Percentiles rank a stretch among this genome's conserved stretches.
phyloP scores from a whole-genome alignment of 2,329 filamentous ascomycete species.

The Intubia oerlemansii region DNA sequence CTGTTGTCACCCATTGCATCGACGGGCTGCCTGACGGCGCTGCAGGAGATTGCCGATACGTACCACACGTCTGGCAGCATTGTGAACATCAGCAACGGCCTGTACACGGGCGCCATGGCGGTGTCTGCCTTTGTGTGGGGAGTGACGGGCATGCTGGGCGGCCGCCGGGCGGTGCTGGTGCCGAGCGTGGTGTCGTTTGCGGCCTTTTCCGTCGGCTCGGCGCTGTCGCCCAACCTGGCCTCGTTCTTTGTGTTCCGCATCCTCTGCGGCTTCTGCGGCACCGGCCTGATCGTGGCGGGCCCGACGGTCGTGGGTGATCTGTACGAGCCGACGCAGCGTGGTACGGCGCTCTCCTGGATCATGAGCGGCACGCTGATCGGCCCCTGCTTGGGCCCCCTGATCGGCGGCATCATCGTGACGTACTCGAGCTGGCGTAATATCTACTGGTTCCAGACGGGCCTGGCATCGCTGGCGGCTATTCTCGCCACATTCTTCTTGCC shows the following conservation, averaged over 20 bases:
- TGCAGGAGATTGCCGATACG: too few species aligned
- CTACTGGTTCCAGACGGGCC: conserved; percentile 45
- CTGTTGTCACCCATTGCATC: too few species aligned
- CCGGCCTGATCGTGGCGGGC: too few species aligned
- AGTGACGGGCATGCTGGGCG: conserved; percentile 1
- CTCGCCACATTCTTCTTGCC: conserved; percentile 38
- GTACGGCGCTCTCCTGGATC: conserved; percentile 46
- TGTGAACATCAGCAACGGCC: too few species aligned
- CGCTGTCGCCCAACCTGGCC: conserved; percentile 40
- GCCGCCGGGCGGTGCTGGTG: conserved; percentile 2
- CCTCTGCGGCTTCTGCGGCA: too few species aligned
- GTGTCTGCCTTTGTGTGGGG: conserved; percentile 4
- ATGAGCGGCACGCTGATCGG: conserved; percentile 43
- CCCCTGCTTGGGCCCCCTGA: conserved; percentile 38
- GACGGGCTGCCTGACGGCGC: too few species aligned
- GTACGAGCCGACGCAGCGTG: conserved; percentile 38
- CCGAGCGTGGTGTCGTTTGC: conserved; percentile 24
- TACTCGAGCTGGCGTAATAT: conserved; percentile 51
- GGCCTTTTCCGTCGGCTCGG: conserved; percentile 42
- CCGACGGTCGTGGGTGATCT: conserved; percentile 34
- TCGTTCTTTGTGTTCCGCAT: conserved; percentile 48
- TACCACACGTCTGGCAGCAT: too few species aligned
- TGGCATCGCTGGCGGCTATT: conserved; percentile 31
- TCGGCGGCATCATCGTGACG: too few species aligned
- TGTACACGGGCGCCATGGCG: conserved; percentile 4